Evolutionary conservation across 176 grass and related monocot genomes (phyloP).

Genomic region (Triticum monococcum): DNA sequence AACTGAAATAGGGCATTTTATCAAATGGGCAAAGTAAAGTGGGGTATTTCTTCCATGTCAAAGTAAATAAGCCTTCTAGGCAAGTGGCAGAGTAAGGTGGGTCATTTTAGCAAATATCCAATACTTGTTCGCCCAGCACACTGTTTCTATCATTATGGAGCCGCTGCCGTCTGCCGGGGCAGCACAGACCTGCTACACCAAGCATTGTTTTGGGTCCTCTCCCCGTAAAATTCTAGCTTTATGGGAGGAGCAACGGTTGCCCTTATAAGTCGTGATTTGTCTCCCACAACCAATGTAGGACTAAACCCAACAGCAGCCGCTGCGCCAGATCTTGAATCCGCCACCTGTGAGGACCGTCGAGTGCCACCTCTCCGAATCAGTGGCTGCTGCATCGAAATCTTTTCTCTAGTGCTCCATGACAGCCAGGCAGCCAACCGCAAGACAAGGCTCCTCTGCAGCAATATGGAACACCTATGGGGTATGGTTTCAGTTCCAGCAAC

Average conservation of each 20-base stretch:
- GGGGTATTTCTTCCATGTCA: background rate
- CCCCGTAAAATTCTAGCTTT: background rate
- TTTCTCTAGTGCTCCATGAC: background rate
- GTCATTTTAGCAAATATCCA: background rate
- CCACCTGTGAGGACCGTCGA: background rate
- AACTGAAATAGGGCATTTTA: background rate
- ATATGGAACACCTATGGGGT: background rate
- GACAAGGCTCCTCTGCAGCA: background rate
- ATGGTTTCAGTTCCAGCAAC: background rate
- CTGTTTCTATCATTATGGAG: too few species aligned
- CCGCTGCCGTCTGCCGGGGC: too few species aligned
- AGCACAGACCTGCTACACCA: too few species aligned
- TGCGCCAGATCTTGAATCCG: background rate
- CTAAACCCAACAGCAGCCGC: background rate
- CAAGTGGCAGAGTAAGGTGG: background rate
- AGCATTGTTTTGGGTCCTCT: background rate
- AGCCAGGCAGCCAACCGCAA: background rate
- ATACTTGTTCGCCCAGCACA: too few species aligned
- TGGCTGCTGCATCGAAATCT: background rate
- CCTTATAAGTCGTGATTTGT: background rate
- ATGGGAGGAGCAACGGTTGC: background rate
- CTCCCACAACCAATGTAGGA: background rate
- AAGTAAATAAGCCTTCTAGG: background rate
- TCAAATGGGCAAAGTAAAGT: background rate
- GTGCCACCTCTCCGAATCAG: background rate